phyloP scores from a whole-genome alignment of 768 basidiomycete genomes.

The Cyclocybe aegerita region DNA sequence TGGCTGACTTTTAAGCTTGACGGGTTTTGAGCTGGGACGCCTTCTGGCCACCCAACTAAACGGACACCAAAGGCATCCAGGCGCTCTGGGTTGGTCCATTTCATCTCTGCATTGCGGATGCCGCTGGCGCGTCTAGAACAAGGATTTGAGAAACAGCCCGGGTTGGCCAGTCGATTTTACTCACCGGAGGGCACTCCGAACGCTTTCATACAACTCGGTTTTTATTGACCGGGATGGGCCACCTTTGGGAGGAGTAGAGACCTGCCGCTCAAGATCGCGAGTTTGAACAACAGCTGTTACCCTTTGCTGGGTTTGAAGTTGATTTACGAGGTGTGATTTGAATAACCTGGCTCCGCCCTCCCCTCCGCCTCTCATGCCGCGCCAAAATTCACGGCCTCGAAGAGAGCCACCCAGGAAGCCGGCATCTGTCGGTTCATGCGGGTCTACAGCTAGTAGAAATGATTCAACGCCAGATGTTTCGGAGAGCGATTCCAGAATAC shows the following conservation, averaged over 20 bases:
- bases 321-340: slow-evolving; percentile 43
- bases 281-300: not conserved
- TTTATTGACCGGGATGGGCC: slow-evolving; percentile 43
- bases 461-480: slow-evolving; percentile 54
- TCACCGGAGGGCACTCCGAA: slow-evolving; percentile 57
- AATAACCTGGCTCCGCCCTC: slow-evolving; percentile 56
- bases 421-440: slow-evolving; percentile 40
- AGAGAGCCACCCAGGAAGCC: slow-evolving; percentile 67
- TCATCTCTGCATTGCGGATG: slow-evolving; percentile 69
- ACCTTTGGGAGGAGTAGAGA: slow-evolving; percentile 22
- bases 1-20: slow-evolving; percentile 54
- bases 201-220: slow-evolving; percentile 51
- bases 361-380: slow-evolving; percentile 58
- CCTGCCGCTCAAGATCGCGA: slow-evolving; percentile 9
- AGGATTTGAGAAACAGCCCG: no score
- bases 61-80: slow-evolving; percentile 57
- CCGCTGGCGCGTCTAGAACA: slow-evolving; percentile 50
- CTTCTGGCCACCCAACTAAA: slow-evolving; percentile 63
- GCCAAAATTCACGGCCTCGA: slow-evolving; percentile 66
- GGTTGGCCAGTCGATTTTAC: not conserved
- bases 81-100: slow-evolving; percentile 67
- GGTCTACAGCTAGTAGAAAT: slow-evolving; percentile 61
- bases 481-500: slow-evolving; percentile 52
- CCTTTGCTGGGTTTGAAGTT: slow-evolving; percentile 10
- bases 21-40: slow-evolving; percentile 60